Base-by-base conservation (phyloP, 2,329 filamentous ascomycete species). In the Calycina herbarum region DNA sequence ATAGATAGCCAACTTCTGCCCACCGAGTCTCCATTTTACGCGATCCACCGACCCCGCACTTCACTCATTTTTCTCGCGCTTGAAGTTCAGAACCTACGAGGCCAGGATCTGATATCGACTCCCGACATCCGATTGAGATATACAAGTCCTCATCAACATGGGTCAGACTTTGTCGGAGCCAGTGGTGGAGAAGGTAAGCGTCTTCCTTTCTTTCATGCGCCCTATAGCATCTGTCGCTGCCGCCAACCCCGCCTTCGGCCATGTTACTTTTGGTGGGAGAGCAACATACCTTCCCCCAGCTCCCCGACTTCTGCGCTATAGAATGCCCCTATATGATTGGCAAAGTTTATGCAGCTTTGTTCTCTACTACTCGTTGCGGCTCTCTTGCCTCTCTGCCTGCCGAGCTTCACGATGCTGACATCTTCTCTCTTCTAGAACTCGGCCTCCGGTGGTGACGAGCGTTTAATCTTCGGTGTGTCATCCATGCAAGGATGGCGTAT, bases 401-500 rank as follows among this genome's bases (percentile, higher is more conserved):
- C 58, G 61, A 58, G 59, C 57, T 64, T 63, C 42, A 57, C 58
- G 56, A 65, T 65, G 68, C 76, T 77, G 72, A 78, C 75, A 58
- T 63, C 63, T 66, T 61, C 40, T 66, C 29, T 54, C 58, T 62
- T 42, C 66, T 77, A 98, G 95, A 85, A 89, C 81, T 99, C 95
- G 76, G 89, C 90, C 78, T 89, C 89, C 77, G 94, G 94, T 80
- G 89, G 93, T 82, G 94, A 98, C 91, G 93, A 96, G 71, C 89
- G 92, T 77, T 88, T 97, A 77, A 81, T 95, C 77, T 99, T 92
- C 80, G 95, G 95, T 77, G 89, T 98, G 72, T 99, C 95, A 72
- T 93, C 93, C 80, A 99, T 99, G 95, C 95, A 99, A 82, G 95
- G 95, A 83, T 99, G 95, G 95, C 91, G 95, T 82, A 98, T 99